A percentile compares a stretch with the other conserved stretches of the same genome.
Conservation (phyloP, 23 red algal genomes). For the Gracilaria domingensis region DNA sequence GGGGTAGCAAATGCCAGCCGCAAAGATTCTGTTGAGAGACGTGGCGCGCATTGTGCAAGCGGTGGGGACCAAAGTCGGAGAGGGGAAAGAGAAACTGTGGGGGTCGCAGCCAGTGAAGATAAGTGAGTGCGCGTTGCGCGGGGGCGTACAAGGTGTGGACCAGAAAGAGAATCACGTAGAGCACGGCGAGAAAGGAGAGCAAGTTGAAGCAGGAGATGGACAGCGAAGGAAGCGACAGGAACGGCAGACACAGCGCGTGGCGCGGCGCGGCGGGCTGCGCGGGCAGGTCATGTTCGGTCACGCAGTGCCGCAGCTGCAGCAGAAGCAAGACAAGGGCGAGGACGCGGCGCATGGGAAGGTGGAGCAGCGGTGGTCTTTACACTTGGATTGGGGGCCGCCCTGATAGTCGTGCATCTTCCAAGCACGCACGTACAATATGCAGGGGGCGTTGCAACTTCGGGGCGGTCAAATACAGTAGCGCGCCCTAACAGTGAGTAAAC, state of each 20-base stretch:
- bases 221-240: neutral
- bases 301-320: neutral
- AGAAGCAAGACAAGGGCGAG: neutral
- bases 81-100: conserved; percentile 54
- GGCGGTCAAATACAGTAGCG: neutral
- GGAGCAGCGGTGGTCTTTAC: conserved; percentile 2
- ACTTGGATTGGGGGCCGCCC: too few relatives aligned
- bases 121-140: conserved; percentile 46
- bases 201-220: neutral
- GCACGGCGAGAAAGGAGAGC: neutral
- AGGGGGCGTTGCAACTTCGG: too few relatives aligned
- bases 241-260: neutral
- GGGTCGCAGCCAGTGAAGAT: conserved; percentile 58
- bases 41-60: conserved; percentile 47
- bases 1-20: conserved; percentile 79
- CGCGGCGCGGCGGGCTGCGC: neutral
- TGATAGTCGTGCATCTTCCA: too few relatives aligned
- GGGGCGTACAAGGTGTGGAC: conserved; percentile 27
- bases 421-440: too few relatives aligned
- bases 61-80: conserved; percentile 40
- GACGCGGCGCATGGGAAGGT: neutral
- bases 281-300: neutral
- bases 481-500: too few relatives aligned
- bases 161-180: conserved; percentile 19
- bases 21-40: conserved; percentile 32